Evolutionary conservation across 345 rosid species (phyloP).

Genomic region (Pistacia vera): DNA sequence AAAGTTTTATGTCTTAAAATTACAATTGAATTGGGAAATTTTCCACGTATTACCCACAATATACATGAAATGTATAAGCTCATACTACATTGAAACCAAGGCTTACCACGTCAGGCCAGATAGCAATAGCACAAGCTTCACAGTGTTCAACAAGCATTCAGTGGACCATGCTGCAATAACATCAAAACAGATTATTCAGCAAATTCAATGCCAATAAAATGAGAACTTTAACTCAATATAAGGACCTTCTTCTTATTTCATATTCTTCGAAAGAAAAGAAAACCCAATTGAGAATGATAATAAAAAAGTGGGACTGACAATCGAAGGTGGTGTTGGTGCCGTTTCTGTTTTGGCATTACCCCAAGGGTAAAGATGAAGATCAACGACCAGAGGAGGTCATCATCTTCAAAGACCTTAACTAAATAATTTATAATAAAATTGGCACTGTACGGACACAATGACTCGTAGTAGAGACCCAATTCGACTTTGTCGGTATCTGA

Average conservation of each 20-base stretch:
- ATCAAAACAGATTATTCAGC: background rate
- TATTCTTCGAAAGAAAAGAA: background rate
- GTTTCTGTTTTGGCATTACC: slow-evolving; percentile 58
- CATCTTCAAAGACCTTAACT: slow-evolving; percentile 46
- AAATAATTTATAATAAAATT: slow-evolving; percentile 64
- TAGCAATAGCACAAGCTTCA: slow-evolving; percentile 82
- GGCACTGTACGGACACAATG: slow-evolving; percentile 81
- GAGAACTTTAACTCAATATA: too few relatives aligned
- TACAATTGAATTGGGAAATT: background rate
- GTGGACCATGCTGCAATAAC: slow-evolving; percentile 75
- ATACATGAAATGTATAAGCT: background rate
- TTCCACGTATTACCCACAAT: background rate
- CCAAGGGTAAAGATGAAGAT: slow-evolving; percentile 80
- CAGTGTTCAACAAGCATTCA: slow-evolving; percentile 81
- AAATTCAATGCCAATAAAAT: background rate
- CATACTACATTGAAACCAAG: background rate
- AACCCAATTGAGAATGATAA: background rate
- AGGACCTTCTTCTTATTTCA: background rate
- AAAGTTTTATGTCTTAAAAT: background rate
- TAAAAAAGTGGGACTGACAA: slow-evolving; percentile 57
- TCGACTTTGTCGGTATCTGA: slow-evolving; percentile 48
- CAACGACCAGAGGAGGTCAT: slow-evolving; percentile 62
- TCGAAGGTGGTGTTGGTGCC: slow-evolving; percentile 57
- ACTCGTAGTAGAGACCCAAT: slow-evolving; percentile 68
- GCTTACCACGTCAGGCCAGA: slow-evolving; percentile 76